Base-by-base conservation (phyloP, 805 yeast species). In the Saccharomycopsis vini region DNA sequence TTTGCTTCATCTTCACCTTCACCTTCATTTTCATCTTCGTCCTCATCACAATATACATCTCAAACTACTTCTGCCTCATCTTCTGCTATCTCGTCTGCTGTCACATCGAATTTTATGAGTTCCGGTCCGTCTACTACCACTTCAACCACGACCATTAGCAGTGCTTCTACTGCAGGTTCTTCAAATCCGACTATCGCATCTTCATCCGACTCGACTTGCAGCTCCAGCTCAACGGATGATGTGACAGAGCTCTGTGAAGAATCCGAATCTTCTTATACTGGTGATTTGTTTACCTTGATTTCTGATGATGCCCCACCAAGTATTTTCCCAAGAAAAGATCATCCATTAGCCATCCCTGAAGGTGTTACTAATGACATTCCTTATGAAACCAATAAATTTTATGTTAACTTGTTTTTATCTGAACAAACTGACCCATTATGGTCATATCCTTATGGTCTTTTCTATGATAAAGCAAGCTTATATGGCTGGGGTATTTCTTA, bases 401-500 rank as follows among this genome's bases (percentile, higher is more conserved):
- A 79, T 58, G 80, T 82, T 30, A 85, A 85, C 60, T 61, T 85
- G 59, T 60, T 84, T 9, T 67, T 85, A 29, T 87, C 71, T 1
- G 69, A 70, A 44, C 90, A 81, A 56, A 73, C 76, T 2, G 66
- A 73, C 45, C 85, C 90, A 0, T 72, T 78, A 0, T 85, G 89
- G 88, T 76, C 90, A 0, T 87, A 81, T 52, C 95, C 95, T 1
- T 84, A 83, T 85, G 24, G 62, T 82, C 4, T 84, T 89, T 90
- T 68, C 68, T 49, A 64, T 79, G 6, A 73, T 66, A 43, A 76
- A 71, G 43, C 63, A 61, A 26, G 56, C 54, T 5, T 67, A 44
- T 61, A 60, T 39, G 95, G 95, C 2, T 56, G 84, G 42, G 88
- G 85, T 1, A 65, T 81, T 39, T 71, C 83, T 23, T 87, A 85